These are phyloP conservation scores for Penicillium parvum DNA, from an alignment of 495 filamentous ascomycete genomes.

Conservation along the genomic window DNA sequence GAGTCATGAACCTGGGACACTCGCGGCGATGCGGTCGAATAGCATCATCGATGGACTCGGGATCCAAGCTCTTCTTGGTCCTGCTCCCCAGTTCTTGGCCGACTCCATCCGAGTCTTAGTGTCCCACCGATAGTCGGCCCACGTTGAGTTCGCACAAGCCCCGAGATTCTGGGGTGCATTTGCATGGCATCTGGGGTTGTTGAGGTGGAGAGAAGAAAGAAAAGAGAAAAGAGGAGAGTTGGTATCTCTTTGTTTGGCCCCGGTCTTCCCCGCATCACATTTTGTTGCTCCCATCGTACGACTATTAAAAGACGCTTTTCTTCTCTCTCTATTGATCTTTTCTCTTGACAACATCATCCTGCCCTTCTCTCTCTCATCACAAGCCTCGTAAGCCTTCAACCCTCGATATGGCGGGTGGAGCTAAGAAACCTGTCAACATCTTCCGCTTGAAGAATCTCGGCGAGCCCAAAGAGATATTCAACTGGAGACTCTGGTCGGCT, in stretches of 20 bases:
- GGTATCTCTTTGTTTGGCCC: neutral
- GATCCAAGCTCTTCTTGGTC: constrained; percentile 28
- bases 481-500: constrained; percentile 62
- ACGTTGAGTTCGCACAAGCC: neutral
- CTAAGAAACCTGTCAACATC: constrained; percentile 63
- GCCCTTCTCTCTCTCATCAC: neutral
- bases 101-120: constrained; percentile 3
- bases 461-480: constrained; percentile 57
- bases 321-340: neutral
- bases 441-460: constrained; percentile 52
- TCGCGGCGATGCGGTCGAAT: constrained; percentile 19
- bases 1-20: neutral
- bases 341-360: neutral
- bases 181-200: neutral
- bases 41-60: constrained; percentile 2
- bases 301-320: constrained; percentile 10
- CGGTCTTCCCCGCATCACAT: constrained; percentile 12
- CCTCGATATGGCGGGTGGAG: constrained; percentile 57
- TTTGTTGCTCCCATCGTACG: neutral
- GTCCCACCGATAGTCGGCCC: constrained; percentile 13
- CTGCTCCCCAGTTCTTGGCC: constrained; percentile 14
- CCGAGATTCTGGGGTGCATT: constrained; percentile 5
- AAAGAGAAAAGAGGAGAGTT: neutral
- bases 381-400: neutral
- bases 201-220: neutral